phyloP scores from a whole-genome alignment of 2,329 filamentous ascomycete species.

The Pseudocercospora crystallina region DNA sequence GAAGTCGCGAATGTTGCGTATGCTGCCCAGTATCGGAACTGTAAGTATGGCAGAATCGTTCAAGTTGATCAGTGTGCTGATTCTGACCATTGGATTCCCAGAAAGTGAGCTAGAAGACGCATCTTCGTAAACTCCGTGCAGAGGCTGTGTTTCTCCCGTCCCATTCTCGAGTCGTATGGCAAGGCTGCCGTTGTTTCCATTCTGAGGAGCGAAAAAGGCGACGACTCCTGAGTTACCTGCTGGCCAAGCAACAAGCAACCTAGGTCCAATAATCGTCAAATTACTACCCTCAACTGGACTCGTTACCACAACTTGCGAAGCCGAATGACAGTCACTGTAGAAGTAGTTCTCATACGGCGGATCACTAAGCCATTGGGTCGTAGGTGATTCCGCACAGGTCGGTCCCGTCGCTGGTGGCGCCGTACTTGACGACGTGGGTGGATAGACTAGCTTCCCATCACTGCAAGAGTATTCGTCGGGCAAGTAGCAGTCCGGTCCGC shows the following conservation, averaged over 20 bases:
- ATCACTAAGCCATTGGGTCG: constrained; percentile 51
- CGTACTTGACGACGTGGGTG: constrained; percentile 23
- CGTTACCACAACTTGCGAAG: constrained; percentile 61
- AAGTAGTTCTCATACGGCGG: constrained; percentile 65
- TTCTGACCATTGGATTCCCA: constrained; percentile 46
- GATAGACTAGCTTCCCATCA: constrained; percentile 27
- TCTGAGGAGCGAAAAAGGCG: constrained; percentile 57
- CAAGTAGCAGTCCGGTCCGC: constrained; percentile 39
- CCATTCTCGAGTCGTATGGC: constrained; percentile 55
- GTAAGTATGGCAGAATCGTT: constrained; percentile 58
- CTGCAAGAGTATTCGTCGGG: constrained; percentile 34
- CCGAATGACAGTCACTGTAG: constrained; percentile 62
- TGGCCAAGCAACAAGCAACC: constrained; percentile 61
- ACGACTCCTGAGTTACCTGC: constrained; percentile 63
- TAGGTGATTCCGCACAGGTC: constrained; percentile 31
- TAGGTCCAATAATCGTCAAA: constrained; percentile 55
- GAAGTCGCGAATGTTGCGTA: constrained; percentile 63
- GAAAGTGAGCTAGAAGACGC: constrained; percentile 21
- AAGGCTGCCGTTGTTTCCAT: constrained; percentile 55
- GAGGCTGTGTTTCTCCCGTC: constrained; percentile 41
- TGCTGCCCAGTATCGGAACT: constrained; percentile 60
- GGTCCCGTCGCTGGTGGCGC: background rate
- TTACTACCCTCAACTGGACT: constrained; percentile 56
- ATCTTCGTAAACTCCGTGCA: constrained; percentile 48
- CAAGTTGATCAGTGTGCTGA: constrained; percentile 56